Conservation (phyloP, 176 grass and related monocot genomes). For the Avena insularis region DNA sequence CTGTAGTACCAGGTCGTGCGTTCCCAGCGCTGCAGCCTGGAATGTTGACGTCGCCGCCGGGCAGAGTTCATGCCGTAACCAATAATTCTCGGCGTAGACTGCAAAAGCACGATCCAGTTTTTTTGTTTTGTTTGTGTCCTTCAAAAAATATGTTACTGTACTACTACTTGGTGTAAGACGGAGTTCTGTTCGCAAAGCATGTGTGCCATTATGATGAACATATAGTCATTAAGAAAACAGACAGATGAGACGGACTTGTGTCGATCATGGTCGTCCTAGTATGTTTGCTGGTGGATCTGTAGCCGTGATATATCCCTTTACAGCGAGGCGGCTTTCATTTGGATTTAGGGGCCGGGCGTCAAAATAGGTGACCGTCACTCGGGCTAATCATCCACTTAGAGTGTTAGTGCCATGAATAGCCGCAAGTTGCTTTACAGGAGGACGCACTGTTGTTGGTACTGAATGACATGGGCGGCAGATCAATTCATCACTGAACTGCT, state of each 20-base stretch:
- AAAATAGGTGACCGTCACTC: constrained; percentile 29
- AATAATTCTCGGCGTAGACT: neutral
- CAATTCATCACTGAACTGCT: neutral
- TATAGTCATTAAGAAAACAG: neutral
- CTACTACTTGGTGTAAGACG: neutral
- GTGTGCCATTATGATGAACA: neutral
- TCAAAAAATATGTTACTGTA: too few species aligned
- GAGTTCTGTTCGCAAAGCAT: neutral
- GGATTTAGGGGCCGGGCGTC: constrained; percentile 20
- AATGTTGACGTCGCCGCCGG: neutral
- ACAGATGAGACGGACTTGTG: neutral
- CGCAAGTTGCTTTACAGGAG: constrained; percentile 41
- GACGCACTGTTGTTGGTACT: neutral
- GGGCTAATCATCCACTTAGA: constrained; percentile 11
- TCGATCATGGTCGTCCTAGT: constrained; percentile 34
- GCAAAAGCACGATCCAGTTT: neutral
- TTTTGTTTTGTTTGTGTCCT: neutral
- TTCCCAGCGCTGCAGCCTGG: neutral
- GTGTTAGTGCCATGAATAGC: constrained; percentile 40
- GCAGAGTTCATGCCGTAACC: neutral
- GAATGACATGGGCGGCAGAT: neutral
- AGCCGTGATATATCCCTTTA: constrained; percentile 11
- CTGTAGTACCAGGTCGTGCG: neutral
- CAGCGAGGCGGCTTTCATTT: constrained; percentile 13
- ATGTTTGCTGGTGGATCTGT: constrained; percentile 53